Percentiles rank a stretch among this genome's conserved stretches.
phyloP scores from a whole-genome alignment of 1,139 yeast genomes.

The Groenewaldozyma auringiensis region DNA sequence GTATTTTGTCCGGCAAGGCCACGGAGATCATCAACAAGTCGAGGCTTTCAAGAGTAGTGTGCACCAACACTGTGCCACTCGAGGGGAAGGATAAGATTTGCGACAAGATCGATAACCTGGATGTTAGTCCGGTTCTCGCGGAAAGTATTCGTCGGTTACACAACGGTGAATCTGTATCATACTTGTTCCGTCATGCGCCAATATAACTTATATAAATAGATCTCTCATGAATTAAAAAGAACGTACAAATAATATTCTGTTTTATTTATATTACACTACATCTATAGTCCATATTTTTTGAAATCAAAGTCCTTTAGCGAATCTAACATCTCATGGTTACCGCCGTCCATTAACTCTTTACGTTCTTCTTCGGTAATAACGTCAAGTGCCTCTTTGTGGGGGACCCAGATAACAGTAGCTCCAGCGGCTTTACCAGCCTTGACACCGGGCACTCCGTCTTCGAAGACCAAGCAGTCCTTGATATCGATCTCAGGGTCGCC shows the following conservation, averaged over 20 bases:
- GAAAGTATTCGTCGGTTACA: conserved; percentile 91
- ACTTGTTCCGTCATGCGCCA: conserved; percentile 62
- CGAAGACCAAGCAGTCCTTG: conserved; percentile 80
- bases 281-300: conserved; percentile 36
- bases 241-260: not conserved
- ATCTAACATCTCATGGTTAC: conserved; percentile 49
- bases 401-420: conserved; percentile 87
- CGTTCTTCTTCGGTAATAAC: conserved; percentile 39
- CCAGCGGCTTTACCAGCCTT: conserved; percentile 76
- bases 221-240: too few relatives aligned
- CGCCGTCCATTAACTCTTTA: conserved; percentile 40
- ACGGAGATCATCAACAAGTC: conserved; percentile 74
- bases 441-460: conserved; percentile 91
- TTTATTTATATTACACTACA: not conserved
- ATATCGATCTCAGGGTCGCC: conserved; percentile 45
- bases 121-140: conserved; percentile 85
- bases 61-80: conserved; percentile 92
- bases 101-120: conserved; percentile 72
- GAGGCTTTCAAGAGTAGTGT: conserved; percentile 69
- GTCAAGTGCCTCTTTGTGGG: conserved; percentile 62
- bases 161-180: conserved; percentile 91
- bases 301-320: conserved; percentile 50
- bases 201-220: conserved; percentile 10
- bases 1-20: conserved; percentile 85
- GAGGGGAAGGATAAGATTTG: conserved; percentile 66